Base-by-base conservation (phyloP, 2,329 filamentous ascomycete genomes). In the Aspergillus luchuensis region DNA sequence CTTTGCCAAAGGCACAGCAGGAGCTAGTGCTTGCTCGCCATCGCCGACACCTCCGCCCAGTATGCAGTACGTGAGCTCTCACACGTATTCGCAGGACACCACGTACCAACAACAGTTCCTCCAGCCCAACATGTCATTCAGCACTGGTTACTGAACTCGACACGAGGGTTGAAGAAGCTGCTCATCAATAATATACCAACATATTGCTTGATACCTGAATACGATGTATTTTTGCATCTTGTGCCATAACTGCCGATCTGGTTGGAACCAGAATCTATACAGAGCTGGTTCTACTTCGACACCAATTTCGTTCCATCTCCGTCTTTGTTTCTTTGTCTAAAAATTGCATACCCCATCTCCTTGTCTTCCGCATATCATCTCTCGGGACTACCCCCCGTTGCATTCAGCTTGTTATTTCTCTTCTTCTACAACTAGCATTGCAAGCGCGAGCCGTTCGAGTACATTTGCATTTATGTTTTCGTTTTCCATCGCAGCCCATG, bases 351-450 rank as follows among this genome's bases (percentile, higher is more conserved):
- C 71, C 72, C 41, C 72, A 67, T 70, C 68, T 69, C 66, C 67
- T 72, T 69, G 65, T 68, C 63, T 69, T 69, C 67, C 63, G 64
- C 68, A 66, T 65, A 67, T 65, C 68, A 67, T 67, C 60, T 67
- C 60, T 64, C 71, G 69, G 69, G 67, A 36, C 65, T 66, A 67
- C 69, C 68, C 69, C 63, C 63, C 72, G 69, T 69, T 75, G 70
- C 72, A 72, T 73, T 69, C 67, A 64, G 51, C 58, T 56, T 64
- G 70, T 68, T 64, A 69, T 68, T 69, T 71, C 75, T 71, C 68
- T 69, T 71, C 74, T 71, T 66, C 59, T 70, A 72, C 69, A 75
- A 74, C 74, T 78, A 76, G 76, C 77, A 79, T 79, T 79, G 76
- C 76, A 77, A 78, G 77, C 77, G 77, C 74, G 73, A 77, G 75